These are phyloP conservation scores for Rosa hybrid DNA, from an alignment of 331 rosid genomes.

Conservation along the genomic window DNA sequence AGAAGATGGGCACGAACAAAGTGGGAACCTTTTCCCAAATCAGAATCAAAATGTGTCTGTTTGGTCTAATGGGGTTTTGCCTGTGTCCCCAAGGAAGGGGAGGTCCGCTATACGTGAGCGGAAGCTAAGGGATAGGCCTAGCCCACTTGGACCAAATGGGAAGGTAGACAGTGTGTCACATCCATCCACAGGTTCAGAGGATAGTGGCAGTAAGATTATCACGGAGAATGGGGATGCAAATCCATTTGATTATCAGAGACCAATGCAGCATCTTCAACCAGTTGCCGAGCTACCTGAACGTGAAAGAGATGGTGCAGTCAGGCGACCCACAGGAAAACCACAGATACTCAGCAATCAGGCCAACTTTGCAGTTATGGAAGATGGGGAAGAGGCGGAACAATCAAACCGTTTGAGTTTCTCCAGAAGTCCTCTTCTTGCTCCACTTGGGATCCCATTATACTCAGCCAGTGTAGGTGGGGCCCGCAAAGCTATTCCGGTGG, in stretches of 20 bases:
- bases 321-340: constrained; percentile 51
- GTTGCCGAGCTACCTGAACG: constrained; percentile 74
- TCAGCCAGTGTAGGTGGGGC: constrained; percentile 90
- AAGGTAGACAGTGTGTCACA: constrained; percentile 63
- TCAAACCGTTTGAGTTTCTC: constrained; percentile 43
- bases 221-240: constrained; percentile 67
- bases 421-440: constrained; percentile 73
- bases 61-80: constrained; percentile 87
- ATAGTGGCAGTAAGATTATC: constrained; percentile 56
- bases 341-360: constrained; percentile 48
- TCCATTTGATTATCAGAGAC: constrained; percentile 79
- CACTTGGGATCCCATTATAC: constrained; percentile 89
- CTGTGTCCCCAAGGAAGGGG: constrained; percentile 66
- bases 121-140: constrained; percentile 79
- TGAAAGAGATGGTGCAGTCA: constrained; percentile 48
- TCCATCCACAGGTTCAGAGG: constrained; percentile 57
- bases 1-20: constrained; percentile 74
- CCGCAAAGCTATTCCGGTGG: constrained; percentile 64
- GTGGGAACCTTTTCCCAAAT: constrained; percentile 47
- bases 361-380: constrained; percentile 50
- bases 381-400: constrained; percentile 65
- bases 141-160: constrained; percentile 92
- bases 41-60: constrained; percentile 53
- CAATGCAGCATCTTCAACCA: constrained; percentile 66
- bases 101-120: constrained; percentile 69